Percentiles rank a stretch among this genome's conserved stretches.
These are phyloP conservation scores for Backusella circina DNA, from an alignment of 192 early-diverging fungal genomes.

Conservation along the genomic window DNA sequence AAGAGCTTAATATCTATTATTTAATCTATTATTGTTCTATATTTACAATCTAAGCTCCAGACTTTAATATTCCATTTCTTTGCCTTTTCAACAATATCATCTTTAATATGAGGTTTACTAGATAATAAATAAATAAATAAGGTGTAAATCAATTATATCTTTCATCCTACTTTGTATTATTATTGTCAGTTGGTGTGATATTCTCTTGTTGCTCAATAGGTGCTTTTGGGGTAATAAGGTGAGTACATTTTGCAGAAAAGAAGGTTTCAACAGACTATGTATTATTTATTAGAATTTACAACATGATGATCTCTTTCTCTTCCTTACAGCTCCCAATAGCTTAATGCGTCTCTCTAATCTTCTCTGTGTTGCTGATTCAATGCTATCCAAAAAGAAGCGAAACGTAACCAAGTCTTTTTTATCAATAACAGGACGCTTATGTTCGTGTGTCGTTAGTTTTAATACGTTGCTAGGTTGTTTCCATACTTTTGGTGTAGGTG, in stretches of 20 bases:
- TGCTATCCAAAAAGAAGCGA: constrained; percentile 17
- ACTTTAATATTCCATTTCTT: constrained; percentile 5
- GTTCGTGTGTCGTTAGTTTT: neutral
- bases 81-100: constrained; percentile 21
- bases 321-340: constrained; percentile 15
- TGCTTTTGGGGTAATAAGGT: constrained; percentile 18
- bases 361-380: constrained; percentile 1
- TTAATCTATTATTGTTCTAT: neutral
- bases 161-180: neutral
- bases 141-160: neutral
- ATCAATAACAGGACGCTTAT: neutral
- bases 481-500: neutral
- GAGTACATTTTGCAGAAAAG: constrained; percentile 29
- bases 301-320: neutral
- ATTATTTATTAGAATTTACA: neutral
- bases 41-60: constrained; percentile 23
- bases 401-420: constrained; percentile 17
- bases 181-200: neutral
- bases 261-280: constrained; percentile 13
- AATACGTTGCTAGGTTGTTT: neutral
- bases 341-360: constrained; percentile 7
- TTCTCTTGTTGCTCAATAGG: neutral
- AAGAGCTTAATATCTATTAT: neutral
- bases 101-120: neutral
- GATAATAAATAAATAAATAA: neutral